phyloP scores from a whole-genome alignment of 495 filamentous ascomycete species.

The Neurospora cerealis region DNA sequence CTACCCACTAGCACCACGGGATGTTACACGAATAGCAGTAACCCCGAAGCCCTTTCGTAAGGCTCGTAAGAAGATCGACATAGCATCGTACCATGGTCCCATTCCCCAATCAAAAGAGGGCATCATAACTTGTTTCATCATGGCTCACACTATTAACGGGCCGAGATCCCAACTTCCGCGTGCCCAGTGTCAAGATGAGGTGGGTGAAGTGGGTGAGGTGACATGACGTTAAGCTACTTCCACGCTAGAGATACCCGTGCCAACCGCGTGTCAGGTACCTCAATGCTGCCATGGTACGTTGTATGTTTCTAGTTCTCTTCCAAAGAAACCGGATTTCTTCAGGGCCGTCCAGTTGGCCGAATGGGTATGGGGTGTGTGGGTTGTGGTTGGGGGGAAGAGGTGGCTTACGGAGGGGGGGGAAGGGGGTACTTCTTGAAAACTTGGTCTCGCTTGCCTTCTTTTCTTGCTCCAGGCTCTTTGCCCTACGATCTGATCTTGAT shows the following conservation, averaged over 20 bases:
- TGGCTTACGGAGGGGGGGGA: background rate
- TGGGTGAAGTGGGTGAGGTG: no score
- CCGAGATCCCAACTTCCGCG: no score
- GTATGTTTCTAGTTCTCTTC: background rate
- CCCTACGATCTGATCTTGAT: background rate
- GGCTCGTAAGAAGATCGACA: background rate
- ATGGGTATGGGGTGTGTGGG: background rate
- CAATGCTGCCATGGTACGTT: no score
- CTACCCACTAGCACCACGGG: no score
- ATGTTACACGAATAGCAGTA: background rate
- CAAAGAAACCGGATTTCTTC: background rate
- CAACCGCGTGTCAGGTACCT: no score
- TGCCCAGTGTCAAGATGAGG: no score
- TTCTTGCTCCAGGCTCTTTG: background rate
- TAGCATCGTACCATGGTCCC: background rate
- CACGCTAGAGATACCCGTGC: no score
- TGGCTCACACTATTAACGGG: no score
- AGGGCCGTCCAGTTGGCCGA: no score
- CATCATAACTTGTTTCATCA: background rate
- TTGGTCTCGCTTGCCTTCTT: background rate
- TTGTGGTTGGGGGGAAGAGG: background rate
- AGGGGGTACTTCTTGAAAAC: background rate
- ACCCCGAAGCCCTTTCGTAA: background rate
- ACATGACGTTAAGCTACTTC: no score
- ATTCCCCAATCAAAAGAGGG: background rate